Base-by-base conservation (phyloP, 108 stramenopile species). In the Aurantiochytrium sp. region DNA sequence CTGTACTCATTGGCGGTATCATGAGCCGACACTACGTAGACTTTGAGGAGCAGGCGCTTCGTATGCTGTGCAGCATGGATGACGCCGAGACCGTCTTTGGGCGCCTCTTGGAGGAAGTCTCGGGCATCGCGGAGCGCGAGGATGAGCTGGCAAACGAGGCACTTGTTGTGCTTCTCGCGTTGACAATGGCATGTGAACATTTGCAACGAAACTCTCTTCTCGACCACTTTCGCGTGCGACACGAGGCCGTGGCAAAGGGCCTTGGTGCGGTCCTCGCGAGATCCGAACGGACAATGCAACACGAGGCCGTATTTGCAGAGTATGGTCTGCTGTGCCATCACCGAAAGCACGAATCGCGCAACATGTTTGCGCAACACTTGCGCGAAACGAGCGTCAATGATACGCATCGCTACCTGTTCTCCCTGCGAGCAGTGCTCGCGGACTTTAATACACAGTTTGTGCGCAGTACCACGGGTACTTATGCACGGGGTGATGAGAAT, bases 1-100 rank as follows among this genome's bases (percentile, higher is more conserved):
- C 49, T 12, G 51, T 83, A 12, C 49, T 83, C 25, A 12, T 83
- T 6, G 45, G 45, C 28, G 45, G 49, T 6, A 21, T 83, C 49
- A n/a, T 83, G 19, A 45, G 14, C n/a, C 12, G 76, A 35, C 76
- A 47, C 23, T 83, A 53, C 28, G 51, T 83, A 6, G 76, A 83
- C 76, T 83, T 83, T 83, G 51, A 83, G 76, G 49, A 83, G 76
- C 76, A 83, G 51, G 51, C 76, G 25, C 51, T 83, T 16, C 12
- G 76, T 35, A 21, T 83, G 49, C 3, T 83, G n/a, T 83, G 76
- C 28, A 47, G 51, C 51, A 53, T 83, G 45, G 76, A 83, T 6
- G 51, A 47, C 76, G 45, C 76, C n/a, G 76, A 83, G 51, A 23
- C n/a, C 6, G n/a, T 83, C 4, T 83, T 83, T 23, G 76, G 49